Evolutionary conservation across 106 monocot genomes (phyloP).

Genomic region (Hemerocallis citrina): DNA sequence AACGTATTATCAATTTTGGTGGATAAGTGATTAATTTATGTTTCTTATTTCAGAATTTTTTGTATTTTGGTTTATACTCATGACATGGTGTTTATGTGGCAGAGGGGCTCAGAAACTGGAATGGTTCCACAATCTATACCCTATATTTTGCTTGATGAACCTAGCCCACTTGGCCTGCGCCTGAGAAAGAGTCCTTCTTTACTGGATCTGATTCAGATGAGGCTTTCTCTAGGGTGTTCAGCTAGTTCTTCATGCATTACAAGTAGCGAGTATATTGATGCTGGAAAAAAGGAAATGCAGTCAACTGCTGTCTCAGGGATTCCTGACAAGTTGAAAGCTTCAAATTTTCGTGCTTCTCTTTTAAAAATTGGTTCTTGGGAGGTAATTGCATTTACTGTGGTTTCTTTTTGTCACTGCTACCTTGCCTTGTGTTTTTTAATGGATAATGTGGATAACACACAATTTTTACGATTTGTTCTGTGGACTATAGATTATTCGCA

Average conservation of each 20-base stretch:
- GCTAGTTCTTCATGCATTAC: slow-evolving; percentile 11
- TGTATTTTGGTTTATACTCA: not conserved
- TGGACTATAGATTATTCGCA: too few species aligned
- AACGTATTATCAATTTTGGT: not conserved
- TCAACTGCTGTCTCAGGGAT: slow-evolving; percentile 25
- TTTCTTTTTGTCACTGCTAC: too few species aligned
- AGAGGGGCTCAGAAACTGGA: slow-evolving; percentile 49
- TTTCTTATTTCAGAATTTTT: not conserved
- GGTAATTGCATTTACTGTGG: slow-evolving; percentile 16
- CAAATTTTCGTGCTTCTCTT: slow-evolving; percentile 71
- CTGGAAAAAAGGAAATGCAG: slow-evolving; percentile 43
- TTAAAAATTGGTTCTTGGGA: slow-evolving; percentile 53
- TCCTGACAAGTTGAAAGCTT: slow-evolving; percentile 65
- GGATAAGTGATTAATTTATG: not conserved
- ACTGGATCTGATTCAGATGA: slow-evolving; percentile 76
- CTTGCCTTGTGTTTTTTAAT: too few species aligned
- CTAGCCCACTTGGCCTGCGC: slow-evolving; percentile 60
- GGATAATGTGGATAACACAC: too few species aligned
- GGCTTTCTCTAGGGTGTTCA: slow-evolving; percentile 24
- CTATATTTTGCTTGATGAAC: slow-evolving; percentile 43
- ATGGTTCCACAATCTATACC: slow-evolving; percentile 2
- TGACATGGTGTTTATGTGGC: not conserved
- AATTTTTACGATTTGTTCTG: too few species aligned
- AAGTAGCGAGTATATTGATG: slow-evolving; percentile 6
- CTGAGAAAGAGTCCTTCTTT: slow-evolving; percentile 78